Conservation (phyloP, 2,329 filamentous ascomycete genomes). For the Amauroascus niger region DNA sequence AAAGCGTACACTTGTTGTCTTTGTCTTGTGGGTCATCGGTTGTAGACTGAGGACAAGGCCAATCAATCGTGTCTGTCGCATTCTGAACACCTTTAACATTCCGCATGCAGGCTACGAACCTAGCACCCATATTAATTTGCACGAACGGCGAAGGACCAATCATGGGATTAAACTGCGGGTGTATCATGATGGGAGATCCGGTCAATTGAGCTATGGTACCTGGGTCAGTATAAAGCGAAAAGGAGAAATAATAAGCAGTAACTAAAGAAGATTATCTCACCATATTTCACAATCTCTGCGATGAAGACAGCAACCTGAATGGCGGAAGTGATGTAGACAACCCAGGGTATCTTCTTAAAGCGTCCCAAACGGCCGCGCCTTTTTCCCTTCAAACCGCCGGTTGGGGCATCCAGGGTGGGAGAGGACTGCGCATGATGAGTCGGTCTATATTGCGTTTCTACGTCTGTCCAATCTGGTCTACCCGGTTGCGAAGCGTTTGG, state of each 20-base stretch:
- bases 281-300: slow-evolving; percentile 73
- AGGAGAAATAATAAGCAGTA: slow-evolving; percentile 11
- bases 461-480: slow-evolving; percentile 34
- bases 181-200: slow-evolving; percentile 56
- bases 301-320: slow-evolving; percentile 81
- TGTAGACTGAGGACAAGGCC: slow-evolving; percentile 75
- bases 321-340: slow-evolving; percentile 69
- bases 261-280: slow-evolving; percentile 41
- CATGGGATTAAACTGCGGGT: slow-evolving; percentile 90
- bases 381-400: slow-evolving; percentile 23
- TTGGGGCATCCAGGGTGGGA: slow-evolving; percentile 20
- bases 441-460: slow-evolving; percentile 39
- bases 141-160: slow-evolving; percentile 86
- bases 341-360: slow-evolving; percentile 60
- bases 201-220: slow-evolving; percentile 61
- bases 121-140: slow-evolving; percentile 92
- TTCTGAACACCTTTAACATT: slow-evolving; percentile 44
- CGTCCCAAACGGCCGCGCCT: slow-evolving; percentile 48
- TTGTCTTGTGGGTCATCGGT: slow-evolving; percentile 43
- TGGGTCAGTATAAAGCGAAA: not conserved
- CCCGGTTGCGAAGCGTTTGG: slow-evolving; percentile 28
- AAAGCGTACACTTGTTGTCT: slow-evolving; percentile 58
- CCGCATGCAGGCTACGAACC: slow-evolving; percentile 92
- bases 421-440: slow-evolving; percentile 47
- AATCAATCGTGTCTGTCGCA: slow-evolving; percentile 35